A percentile compares a stretch with the other conserved stretches of the same genome.
phyloP scores from a whole-genome alignment of 306 rosid species.

The Hippophae gyantsensis region DNA sequence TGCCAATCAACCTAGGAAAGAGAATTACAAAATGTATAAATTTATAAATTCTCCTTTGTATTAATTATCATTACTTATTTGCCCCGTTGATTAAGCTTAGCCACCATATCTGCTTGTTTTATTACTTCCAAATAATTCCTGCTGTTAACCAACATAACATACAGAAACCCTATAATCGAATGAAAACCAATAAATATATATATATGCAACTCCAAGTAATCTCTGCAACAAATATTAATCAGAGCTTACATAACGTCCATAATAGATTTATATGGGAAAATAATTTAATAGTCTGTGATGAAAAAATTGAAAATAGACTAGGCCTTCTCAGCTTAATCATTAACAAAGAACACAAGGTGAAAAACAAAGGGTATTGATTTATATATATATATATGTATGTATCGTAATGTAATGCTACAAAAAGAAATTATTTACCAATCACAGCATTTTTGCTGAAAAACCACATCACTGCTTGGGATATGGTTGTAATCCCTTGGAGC shows the following conservation, averaged over 20 bases:
- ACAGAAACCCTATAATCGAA: too few relatives aligned
- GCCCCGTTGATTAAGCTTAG: too few relatives aligned
- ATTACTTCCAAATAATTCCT: too few relatives aligned
- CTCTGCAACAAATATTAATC: conserved; percentile 15
- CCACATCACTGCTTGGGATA: conserved; percentile 19
- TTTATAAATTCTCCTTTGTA: too few relatives aligned
- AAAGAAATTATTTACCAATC: conserved; percentile 30
- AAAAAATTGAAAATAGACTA: conserved; percentile 21
- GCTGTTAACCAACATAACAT: too few relatives aligned
- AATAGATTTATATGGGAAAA: conserved; percentile 14
- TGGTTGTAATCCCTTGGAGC: conserved; percentile 40
- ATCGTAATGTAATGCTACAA: conserved; percentile 34
- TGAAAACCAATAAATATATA: not conserved
- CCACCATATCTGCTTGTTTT: too few relatives aligned
- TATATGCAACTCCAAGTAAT: not conserved
- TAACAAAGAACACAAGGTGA: conserved; percentile 14
- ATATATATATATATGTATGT: not conserved
- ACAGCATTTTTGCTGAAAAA: too few relatives aligned
- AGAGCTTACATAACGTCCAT: conserved; percentile 34
- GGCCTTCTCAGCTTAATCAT: conserved; percentile 29
- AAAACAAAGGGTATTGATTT: not conserved
- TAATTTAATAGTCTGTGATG: conserved; percentile 29
- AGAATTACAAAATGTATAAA: too few relatives aligned
- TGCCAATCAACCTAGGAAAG: too few relatives aligned
- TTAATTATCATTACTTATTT: too few relatives aligned